These are phyloP conservation scores for Pestalotiopsis sp. DNA, from an alignment of 2,329 filamentous ascomycete species.

Conservation along the genomic window DNA sequence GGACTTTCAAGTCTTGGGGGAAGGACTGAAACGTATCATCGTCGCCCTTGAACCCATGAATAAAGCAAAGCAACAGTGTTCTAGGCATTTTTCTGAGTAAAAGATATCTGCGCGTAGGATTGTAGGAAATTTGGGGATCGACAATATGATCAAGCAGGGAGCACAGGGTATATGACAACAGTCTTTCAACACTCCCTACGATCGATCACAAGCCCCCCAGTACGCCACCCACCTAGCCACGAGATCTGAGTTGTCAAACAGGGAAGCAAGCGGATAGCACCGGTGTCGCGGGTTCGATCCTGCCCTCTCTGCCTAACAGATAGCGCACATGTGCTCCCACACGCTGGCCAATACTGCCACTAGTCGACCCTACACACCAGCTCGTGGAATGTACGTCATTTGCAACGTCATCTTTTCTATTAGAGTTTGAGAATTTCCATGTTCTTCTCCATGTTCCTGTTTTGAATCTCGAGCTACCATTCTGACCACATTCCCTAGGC, in stretches of 20 bases:
- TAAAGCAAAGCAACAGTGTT: slow-evolving; percentile 71
- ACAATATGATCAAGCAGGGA: neutral
- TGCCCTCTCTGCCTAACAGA: neutral
- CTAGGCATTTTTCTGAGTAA: slow-evolving; percentile 38
- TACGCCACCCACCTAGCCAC: slow-evolving; percentile 13
- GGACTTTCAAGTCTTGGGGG: slow-evolving; percentile 62
- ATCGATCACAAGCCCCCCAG: neutral
- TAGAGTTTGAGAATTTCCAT: slow-evolving; percentile 8
- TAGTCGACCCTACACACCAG: slow-evolving; percentile 20
- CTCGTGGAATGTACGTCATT: slow-evolving; percentile 21
- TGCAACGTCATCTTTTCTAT: slow-evolving; percentile 21
- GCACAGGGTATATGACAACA: neutral
- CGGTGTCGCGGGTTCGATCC: neutral
- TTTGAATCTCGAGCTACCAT: neutral
- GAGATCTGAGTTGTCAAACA: slow-evolving; percentile 8
- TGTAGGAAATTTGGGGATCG: neutral
- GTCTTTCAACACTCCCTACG: neutral
- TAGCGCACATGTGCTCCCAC: slow-evolving; percentile 1
- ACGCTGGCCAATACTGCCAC: slow-evolving; percentile 3
- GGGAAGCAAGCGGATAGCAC: slow-evolving; percentile 10
- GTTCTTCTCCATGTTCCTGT: neutral
- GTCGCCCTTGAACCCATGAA: slow-evolving; percentile 76
- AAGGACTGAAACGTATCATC: slow-evolving; percentile 73
- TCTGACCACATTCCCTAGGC: neutral
- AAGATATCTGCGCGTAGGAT: neutral